Percentiles rank a stretch among this genome's conserved stretches.
Conservation (phyloP, 2,329 filamentous ascomycete genomes). For the Exserohilum turcica region DNA sequence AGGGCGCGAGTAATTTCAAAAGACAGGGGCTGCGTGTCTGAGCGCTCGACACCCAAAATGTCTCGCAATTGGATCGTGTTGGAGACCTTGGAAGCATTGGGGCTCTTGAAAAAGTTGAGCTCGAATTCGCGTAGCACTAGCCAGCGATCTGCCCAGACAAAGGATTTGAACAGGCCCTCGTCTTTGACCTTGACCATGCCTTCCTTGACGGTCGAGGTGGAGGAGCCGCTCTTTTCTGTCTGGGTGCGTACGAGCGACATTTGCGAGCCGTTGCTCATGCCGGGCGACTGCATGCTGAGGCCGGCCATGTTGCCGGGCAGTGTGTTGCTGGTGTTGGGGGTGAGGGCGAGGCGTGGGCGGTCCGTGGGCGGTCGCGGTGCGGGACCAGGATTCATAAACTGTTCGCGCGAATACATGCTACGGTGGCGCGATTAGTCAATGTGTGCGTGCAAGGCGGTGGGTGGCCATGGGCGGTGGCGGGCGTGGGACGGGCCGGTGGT, state of each 20-base stretch:
- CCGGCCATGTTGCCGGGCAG: conserved; percentile 79
- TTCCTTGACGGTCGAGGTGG: conserved; percentile 56
- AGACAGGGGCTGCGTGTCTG: conserved; percentile 87
- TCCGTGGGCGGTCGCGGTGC: conserved; percentile 88
- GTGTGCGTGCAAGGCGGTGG: conserved; percentile 2
- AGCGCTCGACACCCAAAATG: conserved; percentile 86
- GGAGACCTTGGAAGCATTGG: conserved; percentile 79
- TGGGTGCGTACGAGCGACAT: conserved; percentile 50
- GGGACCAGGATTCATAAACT: conserved; percentile 96
- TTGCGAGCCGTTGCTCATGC: conserved; percentile 43
- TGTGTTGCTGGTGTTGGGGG: conserved; percentile 69
- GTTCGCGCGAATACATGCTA: conserved; percentile 65
- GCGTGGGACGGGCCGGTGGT: neutral
- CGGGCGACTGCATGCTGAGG: conserved; percentile 71
- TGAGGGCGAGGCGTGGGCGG: conserved; percentile 79
- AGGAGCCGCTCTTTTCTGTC: conserved; percentile 47
- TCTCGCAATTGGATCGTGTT: conserved; percentile 84
- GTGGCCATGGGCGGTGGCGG: conserved; percentile 3
- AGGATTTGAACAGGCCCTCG: conserved; percentile 80
- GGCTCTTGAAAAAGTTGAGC: conserved; percentile 91
- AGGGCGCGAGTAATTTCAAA: conserved; percentile 86
- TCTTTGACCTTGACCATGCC: conserved; percentile 89
- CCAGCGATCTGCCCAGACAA: conserved; percentile 88
- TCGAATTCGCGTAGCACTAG: conserved; percentile 90
- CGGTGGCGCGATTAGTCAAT: conserved; percentile 15